phyloP scores from a whole-genome alignment of 2,329 filamentous ascomycete genomes.

The Tolypocladium endophyticum region DNA sequence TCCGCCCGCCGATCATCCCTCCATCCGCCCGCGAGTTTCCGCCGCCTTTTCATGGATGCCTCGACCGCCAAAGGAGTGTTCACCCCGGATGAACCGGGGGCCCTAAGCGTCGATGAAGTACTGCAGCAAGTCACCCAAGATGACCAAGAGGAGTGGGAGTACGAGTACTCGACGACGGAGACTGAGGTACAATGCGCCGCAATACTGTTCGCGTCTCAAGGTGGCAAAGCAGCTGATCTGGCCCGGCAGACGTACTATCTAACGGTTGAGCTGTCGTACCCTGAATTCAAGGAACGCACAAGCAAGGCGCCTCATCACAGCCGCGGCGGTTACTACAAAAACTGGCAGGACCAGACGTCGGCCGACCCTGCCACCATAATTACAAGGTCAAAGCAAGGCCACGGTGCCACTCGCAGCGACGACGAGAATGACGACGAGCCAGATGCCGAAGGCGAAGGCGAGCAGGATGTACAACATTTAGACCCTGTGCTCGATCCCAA shows the following conservation, averaged over 20 bases:
- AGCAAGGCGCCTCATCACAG: conserved; percentile 26
- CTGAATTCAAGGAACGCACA: conserved; percentile 40
- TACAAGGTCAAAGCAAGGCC: neutral
- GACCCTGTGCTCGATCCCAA: conserved; percentile 24
- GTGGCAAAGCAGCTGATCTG: neutral
- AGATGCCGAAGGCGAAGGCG: conserved; percentile 14
- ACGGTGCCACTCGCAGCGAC: neutral
- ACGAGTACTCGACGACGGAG: conserved; percentile 54
- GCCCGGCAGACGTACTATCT: conserved; percentile 49
- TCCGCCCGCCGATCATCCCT: neutral
- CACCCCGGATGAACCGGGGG: conserved; percentile 12
- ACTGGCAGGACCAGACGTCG: conserved; percentile 23
- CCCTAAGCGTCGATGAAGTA: conserved; percentile 16
- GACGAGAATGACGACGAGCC: conserved; percentile 17
- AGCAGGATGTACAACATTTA: conserved; percentile 13
- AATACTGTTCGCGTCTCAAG: too few species aligned
- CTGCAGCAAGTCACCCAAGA: conserved; percentile 17
- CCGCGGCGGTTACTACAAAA: conserved; percentile 36
- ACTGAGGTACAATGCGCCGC: conserved; percentile 37
- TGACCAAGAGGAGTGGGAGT: conserved; percentile 54
- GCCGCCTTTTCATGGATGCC: neutral
- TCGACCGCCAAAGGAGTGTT: neutral
- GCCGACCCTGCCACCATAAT: conserved; percentile 8
- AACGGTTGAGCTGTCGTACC: conserved; percentile 51
- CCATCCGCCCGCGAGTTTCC: neutral